These are phyloP conservation scores for Mastigamoeba balamuthi DNA, from an alignment of 78 protist species.

Conservation along the genomic window DNA sequence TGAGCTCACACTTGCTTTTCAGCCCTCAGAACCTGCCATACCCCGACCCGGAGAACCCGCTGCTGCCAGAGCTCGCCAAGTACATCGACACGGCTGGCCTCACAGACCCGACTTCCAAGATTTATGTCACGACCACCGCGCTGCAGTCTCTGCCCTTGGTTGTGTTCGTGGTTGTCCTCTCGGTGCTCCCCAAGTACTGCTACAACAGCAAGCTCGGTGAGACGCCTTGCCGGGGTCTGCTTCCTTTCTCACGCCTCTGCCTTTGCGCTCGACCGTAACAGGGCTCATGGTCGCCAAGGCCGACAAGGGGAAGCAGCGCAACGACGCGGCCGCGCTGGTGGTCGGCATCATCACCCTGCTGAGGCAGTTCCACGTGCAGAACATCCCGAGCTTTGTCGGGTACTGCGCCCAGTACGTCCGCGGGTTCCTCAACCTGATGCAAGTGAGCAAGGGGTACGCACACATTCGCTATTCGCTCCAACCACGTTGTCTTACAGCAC, in stretches of 20 bases:
- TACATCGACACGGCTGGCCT: slow-evolving; percentile 67
- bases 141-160: slow-evolving; percentile 39
- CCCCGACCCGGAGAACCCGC: slow-evolving; percentile 62
- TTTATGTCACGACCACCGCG: slow-evolving; percentile 64
- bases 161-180: slow-evolving; percentile 20
- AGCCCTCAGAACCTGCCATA: slow-evolving; percentile 64
- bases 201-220: slow-evolving; percentile 15
- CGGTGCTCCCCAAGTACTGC: slow-evolving; percentile 33
- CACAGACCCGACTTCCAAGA: slow-evolving; percentile 58
- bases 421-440: slow-evolving; percentile 22
- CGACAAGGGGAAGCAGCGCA: slow-evolving; percentile 12
- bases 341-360: slow-evolving; percentile 78
- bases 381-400: slow-evolving; percentile 31
- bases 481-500: neutral
- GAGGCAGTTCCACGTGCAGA: slow-evolving; percentile 75
- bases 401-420: slow-evolving; percentile 71
- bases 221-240: neutral
- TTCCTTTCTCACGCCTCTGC: neutral
- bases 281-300: slow-evolving; percentile 7
- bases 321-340: slow-evolving; percentile 69
- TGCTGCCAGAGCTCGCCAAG: slow-evolving; percentile 52
- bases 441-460: neutral
- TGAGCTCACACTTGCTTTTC: neutral
- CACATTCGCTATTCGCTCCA: neutral
- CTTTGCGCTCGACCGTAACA: neutral